phyloP scores from a whole-genome alignment of 495 filamentous ascomycete species.

The Aspergillus egyptiacus region DNA sequence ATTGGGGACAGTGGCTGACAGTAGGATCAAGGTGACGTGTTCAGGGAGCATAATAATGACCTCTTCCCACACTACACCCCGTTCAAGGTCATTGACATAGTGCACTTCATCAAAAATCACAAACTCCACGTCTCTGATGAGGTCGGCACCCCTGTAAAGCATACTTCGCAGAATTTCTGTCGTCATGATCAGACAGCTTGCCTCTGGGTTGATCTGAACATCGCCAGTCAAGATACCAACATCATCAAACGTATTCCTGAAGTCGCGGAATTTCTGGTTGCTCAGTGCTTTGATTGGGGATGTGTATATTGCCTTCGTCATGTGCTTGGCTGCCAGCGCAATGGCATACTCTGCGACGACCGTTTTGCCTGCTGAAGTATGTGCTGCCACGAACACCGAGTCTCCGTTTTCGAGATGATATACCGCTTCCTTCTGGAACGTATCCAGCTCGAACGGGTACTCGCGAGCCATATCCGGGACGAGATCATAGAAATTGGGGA shows the following conservation, averaged over 20 bases:
- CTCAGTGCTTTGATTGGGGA: conserved; percentile 98
- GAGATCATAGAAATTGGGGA: conserved; percentile 84
- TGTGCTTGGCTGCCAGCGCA: conserved; percentile 88
- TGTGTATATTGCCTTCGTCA: conserved; percentile 99
- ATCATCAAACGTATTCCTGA: conserved; percentile 81
- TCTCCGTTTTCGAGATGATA: conserved; percentile 96
- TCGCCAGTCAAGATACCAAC: conserved; percentile 96
- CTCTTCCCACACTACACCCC: conserved; percentile 98
- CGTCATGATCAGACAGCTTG: conserved; percentile 98
- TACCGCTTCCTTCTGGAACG: conserved; percentile 96
- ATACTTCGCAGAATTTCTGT: conserved; percentile 97
- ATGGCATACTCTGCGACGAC: conserved; percentile 98
- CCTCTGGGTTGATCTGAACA: conserved; percentile 96
- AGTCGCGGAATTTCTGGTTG: conserved; percentile 98
- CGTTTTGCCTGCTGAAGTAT: conserved; percentile 97
- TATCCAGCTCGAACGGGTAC: conserved; percentile 96
- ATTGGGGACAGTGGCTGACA: conserved; percentile 96
- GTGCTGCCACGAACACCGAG: conserved; percentile 97
- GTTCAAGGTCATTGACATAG: conserved; percentile 96
- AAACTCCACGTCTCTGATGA: conserved; percentile 96
- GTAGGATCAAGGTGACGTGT: conserved; percentile 88
- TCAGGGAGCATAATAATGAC: conserved; percentile 99
- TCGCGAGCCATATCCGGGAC: conserved; percentile 94
- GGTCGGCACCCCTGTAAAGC: conserved; percentile 92
- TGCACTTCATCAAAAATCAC: conserved; percentile 99